phyloP scores from a whole-genome alignment of 306 rosid species.

The Ormosia semicastrata region DNA sequence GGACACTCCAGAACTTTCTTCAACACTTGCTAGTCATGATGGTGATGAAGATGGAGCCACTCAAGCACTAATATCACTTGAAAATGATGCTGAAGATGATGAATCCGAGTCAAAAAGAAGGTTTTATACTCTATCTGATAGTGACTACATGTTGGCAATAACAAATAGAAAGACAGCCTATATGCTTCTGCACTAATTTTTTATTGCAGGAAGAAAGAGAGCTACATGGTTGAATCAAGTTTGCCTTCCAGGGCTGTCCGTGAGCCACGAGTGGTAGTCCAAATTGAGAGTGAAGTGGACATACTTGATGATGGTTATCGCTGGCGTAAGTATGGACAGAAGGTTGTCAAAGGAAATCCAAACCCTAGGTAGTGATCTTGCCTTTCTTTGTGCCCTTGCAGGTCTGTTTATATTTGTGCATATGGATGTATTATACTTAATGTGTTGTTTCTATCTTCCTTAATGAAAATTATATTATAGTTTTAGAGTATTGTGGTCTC shows the following conservation, averaged over 20 bases:
- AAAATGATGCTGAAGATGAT: constrained; percentile 53
- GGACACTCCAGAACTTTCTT: constrained; percentile 67
- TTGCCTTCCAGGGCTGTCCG: constrained; percentile 61
- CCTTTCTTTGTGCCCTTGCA: constrained; percentile 18
- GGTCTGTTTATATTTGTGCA: neutral
- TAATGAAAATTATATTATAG: neutral
- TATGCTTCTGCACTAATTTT: constrained; percentile 27
- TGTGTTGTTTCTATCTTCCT: neutral
- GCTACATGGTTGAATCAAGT: constrained; percentile 47
- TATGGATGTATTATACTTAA: neutral
- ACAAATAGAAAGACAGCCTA: neutral
- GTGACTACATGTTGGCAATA: neutral
- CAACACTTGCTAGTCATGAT: constrained; percentile 58
- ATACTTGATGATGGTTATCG: constrained; percentile 94
- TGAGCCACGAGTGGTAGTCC: constrained; percentile 83
- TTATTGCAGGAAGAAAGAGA: constrained; percentile 63
- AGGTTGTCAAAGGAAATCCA: constrained; percentile 94
- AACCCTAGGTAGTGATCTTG: constrained; percentile 69
- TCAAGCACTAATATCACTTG: constrained; percentile 47
- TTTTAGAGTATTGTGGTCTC: neutral
- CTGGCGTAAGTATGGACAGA: constrained; percentile 94
- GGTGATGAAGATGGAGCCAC: constrained; percentile 53
- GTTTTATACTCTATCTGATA: constrained; percentile 29
- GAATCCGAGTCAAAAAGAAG: constrained; percentile 78
- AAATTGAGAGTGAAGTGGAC: constrained; percentile 77